Base-by-base conservation (phyloP, 768 basidiomycete species). In the Sarcomyxa edulis region DNA sequence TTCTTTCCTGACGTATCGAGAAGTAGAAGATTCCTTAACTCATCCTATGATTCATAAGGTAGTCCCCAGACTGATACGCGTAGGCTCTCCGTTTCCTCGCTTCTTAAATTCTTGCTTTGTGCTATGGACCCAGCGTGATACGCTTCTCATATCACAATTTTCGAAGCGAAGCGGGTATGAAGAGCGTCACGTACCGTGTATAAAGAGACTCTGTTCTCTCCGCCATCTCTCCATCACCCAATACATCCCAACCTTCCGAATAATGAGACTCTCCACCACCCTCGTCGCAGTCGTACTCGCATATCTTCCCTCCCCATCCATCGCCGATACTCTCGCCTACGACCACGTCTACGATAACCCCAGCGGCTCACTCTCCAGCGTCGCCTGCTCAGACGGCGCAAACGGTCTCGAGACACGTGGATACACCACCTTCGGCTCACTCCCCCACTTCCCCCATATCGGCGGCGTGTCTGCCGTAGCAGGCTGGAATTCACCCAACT, bases 381-480 rank as follows among this genome's bases (percentile, higher is more conserved):
- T 71, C 20, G 64, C 70, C 1, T 72, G 70, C 50, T 72, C 70
- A 9, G 52, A 73, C 46, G 78, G 79, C 6, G 42, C 55, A 16
- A 60, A 77, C 39, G 79, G 79, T 10, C 60, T 83, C 15, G 23
- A 66, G 9, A 64, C 66, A 3, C 58, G 56, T 14, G 60, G 59
- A 4, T 81, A 63, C 56, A 64, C 57, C 3, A 78, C 68, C 25
- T 74, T 81, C 35, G 65, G 61, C 10, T 58, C 61, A 25, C 54
- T 84, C 20, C 78, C 80, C 2, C 59, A 56, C 32, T 84, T 79
- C 64, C 78, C 81, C 1, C 52, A 62, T 54, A 76, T 84, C 48
- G 79, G 77, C 21, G 80, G 73, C 1, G 72, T 66, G 1, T 60
- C 64, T 11, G 74, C 67, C 25, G 61, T 83, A 40, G 55, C 54